phyloP scores from a whole-genome alignment of 1,284 basidiomycete genomes.

The Meripilus lineatus region DNA sequence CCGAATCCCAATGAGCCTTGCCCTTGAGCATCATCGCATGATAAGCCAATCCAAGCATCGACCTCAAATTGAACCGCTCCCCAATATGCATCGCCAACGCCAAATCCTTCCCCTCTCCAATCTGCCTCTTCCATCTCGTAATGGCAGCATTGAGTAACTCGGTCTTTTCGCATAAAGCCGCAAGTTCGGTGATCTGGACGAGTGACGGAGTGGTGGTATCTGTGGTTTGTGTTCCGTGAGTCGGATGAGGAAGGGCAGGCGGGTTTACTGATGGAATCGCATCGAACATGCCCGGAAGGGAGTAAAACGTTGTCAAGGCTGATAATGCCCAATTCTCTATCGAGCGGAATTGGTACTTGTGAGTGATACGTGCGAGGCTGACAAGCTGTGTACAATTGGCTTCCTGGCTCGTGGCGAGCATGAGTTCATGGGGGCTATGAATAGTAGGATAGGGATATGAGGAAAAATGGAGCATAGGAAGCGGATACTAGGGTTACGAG shows the following conservation, averaged over 20 bases:
- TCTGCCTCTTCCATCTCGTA: slow-evolving; percentile 36
- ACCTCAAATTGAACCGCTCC: slow-evolving; percentile 38
- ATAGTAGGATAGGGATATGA: background rate
- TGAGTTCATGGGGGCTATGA: slow-evolving; percentile 43
- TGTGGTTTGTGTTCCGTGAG: background rate
- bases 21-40: slow-evolving; percentile 40
- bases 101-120: slow-evolving; percentile 37
- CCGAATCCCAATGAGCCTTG: slow-evolving; percentile 36
- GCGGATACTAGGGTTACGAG: background rate
- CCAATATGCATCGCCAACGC: slow-evolving; percentile 37
- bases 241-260: slow-evolving; percentile 15
- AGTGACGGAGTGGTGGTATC: slow-evolving; percentile 21
- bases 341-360: slow-evolving; percentile 53
- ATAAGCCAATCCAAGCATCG: slow-evolving; percentile 37
- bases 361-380: slow-evolving; percentile 45
- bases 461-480: background rate
- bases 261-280: slow-evolving; percentile 6
- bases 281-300: slow-evolving; percentile 29
- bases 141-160: slow-evolving; percentile 37
- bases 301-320: slow-evolving; percentile 36
- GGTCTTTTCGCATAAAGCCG: slow-evolving; percentile 38
- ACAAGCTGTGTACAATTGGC: slow-evolving; percentile 38
- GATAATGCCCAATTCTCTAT: slow-evolving; percentile 45
- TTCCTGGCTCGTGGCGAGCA: slow-evolving; percentile 35
- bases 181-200: slow-evolving; percentile 40